Percentiles rank a stretch among this genome's conserved stretches.
phyloP scores from a whole-genome alignment of 768 basidiomycete genomes.

The Rossbeevera mucosa region DNA sequence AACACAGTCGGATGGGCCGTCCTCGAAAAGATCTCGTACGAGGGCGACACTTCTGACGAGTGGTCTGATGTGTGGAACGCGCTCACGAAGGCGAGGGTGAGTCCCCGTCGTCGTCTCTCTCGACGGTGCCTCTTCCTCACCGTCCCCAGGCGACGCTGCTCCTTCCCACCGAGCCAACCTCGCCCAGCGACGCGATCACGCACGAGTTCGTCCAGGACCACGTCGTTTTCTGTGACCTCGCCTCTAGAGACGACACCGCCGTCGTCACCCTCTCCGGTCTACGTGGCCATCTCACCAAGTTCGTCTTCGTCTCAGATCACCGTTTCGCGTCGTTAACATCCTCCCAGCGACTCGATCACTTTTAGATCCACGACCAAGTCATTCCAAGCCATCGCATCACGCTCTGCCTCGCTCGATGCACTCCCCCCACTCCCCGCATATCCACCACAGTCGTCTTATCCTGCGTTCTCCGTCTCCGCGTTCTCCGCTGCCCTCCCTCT shows the following conservation, averaged over 20 bases:
- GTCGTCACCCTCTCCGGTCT: conserved; percentile 82
- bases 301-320: conserved; percentile 29
- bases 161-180: conserved; percentile 61
- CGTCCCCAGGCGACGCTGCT: conserved; percentile 66
- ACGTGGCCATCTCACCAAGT: conserved; percentile 65
- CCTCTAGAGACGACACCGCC: conserved; percentile 41
- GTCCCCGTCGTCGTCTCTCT: conserved; percentile 21
- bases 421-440: conserved; percentile 53
- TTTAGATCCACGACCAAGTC: conserved; percentile 43
- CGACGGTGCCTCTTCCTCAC: conserved; percentile 5
- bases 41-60: conserved; percentile 48
- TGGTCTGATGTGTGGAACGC: conserved; percentile 70
- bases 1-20: conserved; percentile 73
- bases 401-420: conserved; percentile 34
- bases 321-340: conserved; percentile 23
- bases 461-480: conserved; percentile 42
- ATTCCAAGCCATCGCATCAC: conserved; percentile 37
- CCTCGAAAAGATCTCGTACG: conserved; percentile 61
- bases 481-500: conserved; percentile 33
- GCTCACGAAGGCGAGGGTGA: conserved; percentile 63
- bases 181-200: conserved; percentile 53
- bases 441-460: conserved; percentile 40
- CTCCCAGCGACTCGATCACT: conserved; percentile 34
- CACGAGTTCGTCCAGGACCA: conserved; percentile 83
- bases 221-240: conserved; percentile 59